Evolutionary conservation across 2,329 filamentous ascomycete species (phyloP), one percentile per base, ranked within the genome.

Genomic region (Diplodia sapinea): DNA sequence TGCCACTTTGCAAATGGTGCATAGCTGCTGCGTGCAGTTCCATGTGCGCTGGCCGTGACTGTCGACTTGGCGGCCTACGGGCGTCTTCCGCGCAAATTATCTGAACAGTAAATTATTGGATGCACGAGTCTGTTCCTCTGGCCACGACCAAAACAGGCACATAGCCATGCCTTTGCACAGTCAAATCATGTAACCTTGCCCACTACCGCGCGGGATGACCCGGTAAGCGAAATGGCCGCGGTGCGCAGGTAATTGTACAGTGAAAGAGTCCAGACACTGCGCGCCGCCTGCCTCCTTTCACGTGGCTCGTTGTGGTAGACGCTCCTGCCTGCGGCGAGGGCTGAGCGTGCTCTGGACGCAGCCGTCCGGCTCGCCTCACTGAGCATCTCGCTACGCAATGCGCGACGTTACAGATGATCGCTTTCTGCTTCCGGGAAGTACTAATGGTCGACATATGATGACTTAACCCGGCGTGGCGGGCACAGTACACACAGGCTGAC

Each of bases 361-460:
- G 47, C 59, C 59, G 59, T 51, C 47, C 59, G 59, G 43, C 59
- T 51, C 59, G 59, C 59, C 59, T 63, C 59, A 63, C 59, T 51
- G 59, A 63, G 59, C 50, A 63, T 63, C 59, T 63, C 59, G 59
- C 59, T 63, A 63, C 59, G 59, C 47, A 51, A 63, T 51, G 43
- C 47, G 47, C 43, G 47, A 63, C 59, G 59, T 63, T 63, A 63
- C 59, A 63, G 59, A 63, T 51, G 47, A 63, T 63, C 59, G 29
- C 59, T 63, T 63, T 63, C 59, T 49, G 43, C 31, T 36, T 63
- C 20, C 4, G 59, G 59, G 59, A 20, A 38, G 43, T 31, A 51
- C 47, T 63, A 63, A 50, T 63, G 59, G 59, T 38, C 59, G 47
- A 63, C 9, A 63, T 50, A 51, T 51, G 50, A 26, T 31, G 59